Conservation (phyloP, 768 basidiomycete species). For the Kwoniella sp. region DNA sequence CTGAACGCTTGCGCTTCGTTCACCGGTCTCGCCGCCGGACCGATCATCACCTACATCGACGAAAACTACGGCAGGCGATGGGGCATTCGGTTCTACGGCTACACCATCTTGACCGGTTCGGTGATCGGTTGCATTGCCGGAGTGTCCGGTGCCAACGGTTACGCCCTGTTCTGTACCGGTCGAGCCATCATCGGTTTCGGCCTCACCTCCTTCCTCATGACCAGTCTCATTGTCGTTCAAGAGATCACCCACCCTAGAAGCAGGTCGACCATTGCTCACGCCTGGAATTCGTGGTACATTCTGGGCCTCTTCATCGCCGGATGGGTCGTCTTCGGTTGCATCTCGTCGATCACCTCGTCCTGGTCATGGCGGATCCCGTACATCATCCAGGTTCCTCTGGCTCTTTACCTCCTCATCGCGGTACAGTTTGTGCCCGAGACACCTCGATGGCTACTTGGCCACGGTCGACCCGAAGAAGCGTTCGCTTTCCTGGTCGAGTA, state of each 20-base stretch:
- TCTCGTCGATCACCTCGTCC: conserved; percentile 34
- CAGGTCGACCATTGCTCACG: conserved; percentile 39
- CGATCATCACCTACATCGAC: conserved; percentile 49
- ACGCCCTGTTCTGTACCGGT: conserved; percentile 47
- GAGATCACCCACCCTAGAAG: conserved; percentile 52
- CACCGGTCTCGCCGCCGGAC: conserved; percentile 48
- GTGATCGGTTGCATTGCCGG: conserved; percentile 50
- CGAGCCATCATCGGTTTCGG: conserved; percentile 48
- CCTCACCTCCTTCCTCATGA: conserved; percentile 50
- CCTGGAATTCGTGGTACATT: conserved; percentile 52
- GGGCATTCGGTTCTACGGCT: conserved; percentile 51
- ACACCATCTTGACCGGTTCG: conserved; percentile 46
- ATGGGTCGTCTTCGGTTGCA: conserved; percentile 47
- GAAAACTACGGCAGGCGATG: conserved; percentile 49
- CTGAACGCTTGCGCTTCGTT: conserved; percentile 49
- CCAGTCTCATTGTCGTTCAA: conserved; percentile 48
- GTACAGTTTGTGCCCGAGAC: conserved; percentile 52
- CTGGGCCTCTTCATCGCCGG: conserved; percentile 48
- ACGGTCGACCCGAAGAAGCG: conserved; percentile 47
- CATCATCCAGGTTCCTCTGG: conserved; percentile 47
- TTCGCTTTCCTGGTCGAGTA: conserved; percentile 48
- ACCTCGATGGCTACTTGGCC: conserved; percentile 48
- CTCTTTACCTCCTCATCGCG: conserved; percentile 48
- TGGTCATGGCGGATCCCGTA: conserved; percentile 51
- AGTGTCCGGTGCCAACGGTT: conserved; percentile 46